A percentile compares a stretch with the other conserved stretches of the same genome.
Evolutionary conservation across 768 basidiomycete species (phyloP).

Genomic region (Galerina marginata): DNA sequence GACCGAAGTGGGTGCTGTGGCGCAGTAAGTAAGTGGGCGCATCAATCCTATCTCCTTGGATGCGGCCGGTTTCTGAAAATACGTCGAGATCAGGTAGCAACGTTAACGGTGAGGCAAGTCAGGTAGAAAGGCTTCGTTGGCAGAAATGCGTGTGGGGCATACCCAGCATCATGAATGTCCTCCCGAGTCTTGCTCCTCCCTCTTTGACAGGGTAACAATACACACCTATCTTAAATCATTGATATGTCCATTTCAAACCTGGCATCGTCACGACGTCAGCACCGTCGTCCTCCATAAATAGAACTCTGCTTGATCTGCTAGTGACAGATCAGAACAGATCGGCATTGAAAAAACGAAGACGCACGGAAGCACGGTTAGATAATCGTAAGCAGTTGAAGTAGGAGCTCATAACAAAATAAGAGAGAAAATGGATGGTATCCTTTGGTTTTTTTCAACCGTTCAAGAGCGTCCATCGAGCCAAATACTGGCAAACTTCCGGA

Average conservation of each 20-base stretch:
- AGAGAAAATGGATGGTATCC: too few species aligned
- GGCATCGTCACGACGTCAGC: too few species aligned
- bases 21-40: not conserved
- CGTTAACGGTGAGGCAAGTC: not conserved
- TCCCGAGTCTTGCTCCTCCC: too few species aligned
- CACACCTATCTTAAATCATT: slow-evolving; percentile 10
- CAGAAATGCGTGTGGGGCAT: too few species aligned
- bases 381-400: too few species aligned
- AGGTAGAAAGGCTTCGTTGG: not conserved
- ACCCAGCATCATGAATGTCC: too few species aligned
- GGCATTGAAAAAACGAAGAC: too few species aligned
- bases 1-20: not conserved
- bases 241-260: slow-evolving; percentile 21
- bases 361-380: too few species aligned
- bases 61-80: not conserved
- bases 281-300: too few species aligned
- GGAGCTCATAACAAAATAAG: too few species aligned
- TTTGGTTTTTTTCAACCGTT: not conserved
- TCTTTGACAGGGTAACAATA: not conserved
- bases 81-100: not conserved
- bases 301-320: too few species aligned
- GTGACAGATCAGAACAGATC: too few species aligned
- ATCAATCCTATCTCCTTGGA: slow-evolving; percentile 10
- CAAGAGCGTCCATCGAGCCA: slow-evolving; percentile 12
- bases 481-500: slow-evolving; percentile 24